Base-by-base conservation (phyloP, 495 filamentous ascomycete genomes). In the Penicillium ochrochloron region DNA sequence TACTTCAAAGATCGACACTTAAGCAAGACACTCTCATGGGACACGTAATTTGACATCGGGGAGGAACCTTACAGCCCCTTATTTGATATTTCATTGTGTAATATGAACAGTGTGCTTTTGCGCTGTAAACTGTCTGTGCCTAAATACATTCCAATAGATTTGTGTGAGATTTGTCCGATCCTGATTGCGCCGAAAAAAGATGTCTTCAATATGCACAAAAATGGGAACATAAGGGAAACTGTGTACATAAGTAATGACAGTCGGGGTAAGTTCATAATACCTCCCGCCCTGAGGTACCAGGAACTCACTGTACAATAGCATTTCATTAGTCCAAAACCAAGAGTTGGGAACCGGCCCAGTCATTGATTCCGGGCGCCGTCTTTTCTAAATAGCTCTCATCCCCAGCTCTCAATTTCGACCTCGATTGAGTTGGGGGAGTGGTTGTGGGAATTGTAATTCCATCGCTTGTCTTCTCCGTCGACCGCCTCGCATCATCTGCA, bases 401-500 rank as follows among this genome's bases (percentile, higher is more conserved):
- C 59, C 62, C 27, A 39, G 41, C 8, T 54, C 62, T 51, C 44
- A 15, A 61, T 66, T 60, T 41, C 46, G 51, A 21, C 55, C 54
- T 29, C 33, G 61, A n/a, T 62, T 23, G 9, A 41, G 63, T 17
- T 65, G 71, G 15, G 71, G 66, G 3, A 72, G 63, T 19, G 69
- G 71, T 23, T 70, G 68, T 17, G 66, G 71, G 54, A 73, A 70
- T 34, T 73, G 69, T 29, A 68, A 37, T 37, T 72, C 66, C 62
- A 74, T 58, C 21, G 64, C 52, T 15, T 65, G 67, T 57, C 69
- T 67, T 37, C 71, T 61, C 29, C 70, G 73, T 61, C 73, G 63
- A 53, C 76, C 70, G 2, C 44, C 53, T 41, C 75, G 73, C 50
- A 75, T 10, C 15, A 73, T 69, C 12, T 80, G 77, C 35, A 74